phyloP scores from a whole-genome alignment of 2,329 filamentous ascomycete genomes.

The Periconia sp. region DNA sequence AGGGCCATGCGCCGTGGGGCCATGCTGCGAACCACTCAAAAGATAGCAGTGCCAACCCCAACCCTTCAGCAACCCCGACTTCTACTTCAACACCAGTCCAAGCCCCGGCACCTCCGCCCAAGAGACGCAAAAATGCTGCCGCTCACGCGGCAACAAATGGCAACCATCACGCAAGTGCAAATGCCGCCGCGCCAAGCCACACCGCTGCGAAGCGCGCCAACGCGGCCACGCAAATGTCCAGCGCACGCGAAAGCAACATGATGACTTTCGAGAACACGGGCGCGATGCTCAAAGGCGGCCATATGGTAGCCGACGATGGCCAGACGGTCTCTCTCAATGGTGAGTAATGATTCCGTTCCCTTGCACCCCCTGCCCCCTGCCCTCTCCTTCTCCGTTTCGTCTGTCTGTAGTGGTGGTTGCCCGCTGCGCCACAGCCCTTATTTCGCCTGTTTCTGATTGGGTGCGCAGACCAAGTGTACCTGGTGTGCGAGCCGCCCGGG shows the following conservation, averaged over 20 bases:
- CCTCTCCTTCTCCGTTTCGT: constrained; percentile 1
- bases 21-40: constrained; percentile 37
- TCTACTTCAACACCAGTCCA: constrained; percentile 53
- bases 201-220: constrained; percentile 34
- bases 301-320: constrained; percentile 87
- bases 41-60: constrained; percentile 34
- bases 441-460: constrained; percentile 41
- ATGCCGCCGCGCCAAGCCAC: constrained; percentile 43
- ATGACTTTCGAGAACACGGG: constrained; percentile 79
- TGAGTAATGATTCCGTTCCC: constrained; percentile 47
- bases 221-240: constrained; percentile 35
- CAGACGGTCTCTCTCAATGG: constrained; percentile 82
- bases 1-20: constrained; percentile 43
- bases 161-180: constrained; percentile 29
- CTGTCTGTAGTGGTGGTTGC: constrained; percentile 11
- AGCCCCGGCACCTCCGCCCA: constrained; percentile 43
- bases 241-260: constrained; percentile 74
- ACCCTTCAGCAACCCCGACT: constrained; percentile 60
- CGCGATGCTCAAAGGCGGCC: constrained; percentile 70
- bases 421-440: constrained; percentile 32
- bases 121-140: constrained; percentile 81
- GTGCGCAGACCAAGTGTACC: constrained; percentile 77
- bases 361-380: not conserved
- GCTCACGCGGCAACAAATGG: constrained; percentile 34
- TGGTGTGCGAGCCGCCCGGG: constrained; percentile 94